phyloP scores from a whole-genome alignment of 2,329 filamentous ascomycete species.

The Parasarocladium wereldwijsianum region DNA sequence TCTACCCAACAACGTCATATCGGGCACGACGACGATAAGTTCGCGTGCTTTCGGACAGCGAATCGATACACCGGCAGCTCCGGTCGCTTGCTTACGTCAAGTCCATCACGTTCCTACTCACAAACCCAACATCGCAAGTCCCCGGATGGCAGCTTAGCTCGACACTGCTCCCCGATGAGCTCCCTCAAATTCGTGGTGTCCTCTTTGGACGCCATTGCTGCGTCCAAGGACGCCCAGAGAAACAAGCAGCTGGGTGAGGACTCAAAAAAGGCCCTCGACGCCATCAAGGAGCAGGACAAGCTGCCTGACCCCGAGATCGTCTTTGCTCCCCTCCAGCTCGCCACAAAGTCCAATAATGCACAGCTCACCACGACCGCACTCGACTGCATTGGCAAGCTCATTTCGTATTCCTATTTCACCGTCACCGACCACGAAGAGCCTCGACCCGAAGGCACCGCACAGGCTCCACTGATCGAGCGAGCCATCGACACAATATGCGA shows the following conservation, averaged over 20 bases:
- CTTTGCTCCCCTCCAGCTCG: constrained; percentile 80
- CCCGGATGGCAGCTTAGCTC: constrained; percentile 31
- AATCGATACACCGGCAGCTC: not conserved
- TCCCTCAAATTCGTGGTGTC: constrained; percentile 93
- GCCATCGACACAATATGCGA: constrained; percentile 99
- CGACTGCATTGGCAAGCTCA: constrained; percentile 97
- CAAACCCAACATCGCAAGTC: not conserved
- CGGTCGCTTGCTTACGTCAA: not conserved
- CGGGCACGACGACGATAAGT: no score
- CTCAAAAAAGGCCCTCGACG: constrained; percentile 65
- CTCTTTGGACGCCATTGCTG: constrained; percentile 80
- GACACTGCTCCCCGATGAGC: constrained; percentile 53
- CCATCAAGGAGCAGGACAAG: constrained; percentile 74
- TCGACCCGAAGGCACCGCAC: constrained; percentile 17
- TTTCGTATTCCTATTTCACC: constrained; percentile 97
- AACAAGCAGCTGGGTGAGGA: constrained; percentile 74
- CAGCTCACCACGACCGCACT: constrained; percentile 79
- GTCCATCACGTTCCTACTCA: not conserved
- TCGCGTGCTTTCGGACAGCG: no score
- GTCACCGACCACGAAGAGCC: constrained; percentile 38
- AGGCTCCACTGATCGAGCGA: constrained; percentile 73
- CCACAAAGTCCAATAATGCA: constrained; percentile 74
- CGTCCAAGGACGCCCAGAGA: constrained; percentile 80
- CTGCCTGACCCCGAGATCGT: constrained; percentile 82
- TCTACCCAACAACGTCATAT: no score